Evolutionary conservation across 2,329 filamentous ascomycete genomes (phyloP).

Genomic region (Myriosclerotinia scirpicola): DNA sequence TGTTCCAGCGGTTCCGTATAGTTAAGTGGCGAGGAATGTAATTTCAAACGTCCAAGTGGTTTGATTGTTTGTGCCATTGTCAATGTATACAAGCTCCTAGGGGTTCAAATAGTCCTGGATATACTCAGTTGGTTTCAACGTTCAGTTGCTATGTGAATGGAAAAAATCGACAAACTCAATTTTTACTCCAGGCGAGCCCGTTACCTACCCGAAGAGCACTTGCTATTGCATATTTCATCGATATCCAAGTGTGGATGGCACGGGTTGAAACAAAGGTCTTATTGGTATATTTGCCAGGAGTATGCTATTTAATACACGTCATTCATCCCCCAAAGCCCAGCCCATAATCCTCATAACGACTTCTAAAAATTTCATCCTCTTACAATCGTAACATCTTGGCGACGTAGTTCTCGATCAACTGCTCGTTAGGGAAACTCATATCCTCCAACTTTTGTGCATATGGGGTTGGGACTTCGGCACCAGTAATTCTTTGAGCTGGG

Average conservation of each 20-base stretch:
- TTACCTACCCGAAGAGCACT: no score
- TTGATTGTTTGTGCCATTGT: background rate
- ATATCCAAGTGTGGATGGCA: background rate
- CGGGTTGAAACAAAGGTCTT: conserved; percentile 17
- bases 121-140: background rate
- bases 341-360: conserved; percentile 8
- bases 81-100: background rate
- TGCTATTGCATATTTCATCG: background rate
- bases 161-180: no score
- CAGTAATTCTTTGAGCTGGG: conserved; percentile 89
- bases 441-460: conserved; percentile 92
- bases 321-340: background rate
- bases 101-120: background rate
- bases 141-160: no score
- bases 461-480: conserved; percentile 94
- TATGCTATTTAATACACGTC: conserved; percentile 22
- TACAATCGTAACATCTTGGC: conserved; percentile 85
- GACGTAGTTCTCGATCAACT: conserved; percentile 82
- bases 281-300: conserved; percentile 20
- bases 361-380: conserved; percentile 10
- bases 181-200: no score
- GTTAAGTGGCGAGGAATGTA: background rate
- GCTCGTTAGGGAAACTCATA: conserved; percentile 90
- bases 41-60: background rate
- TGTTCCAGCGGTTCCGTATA: background rate